A percentile compares a stretch with the other conserved stretches of the same genome.
Evolutionary conservation across 441 rosid genomes (phyloP).

Genomic region (Rhodomyrtus psidioides): DNA sequence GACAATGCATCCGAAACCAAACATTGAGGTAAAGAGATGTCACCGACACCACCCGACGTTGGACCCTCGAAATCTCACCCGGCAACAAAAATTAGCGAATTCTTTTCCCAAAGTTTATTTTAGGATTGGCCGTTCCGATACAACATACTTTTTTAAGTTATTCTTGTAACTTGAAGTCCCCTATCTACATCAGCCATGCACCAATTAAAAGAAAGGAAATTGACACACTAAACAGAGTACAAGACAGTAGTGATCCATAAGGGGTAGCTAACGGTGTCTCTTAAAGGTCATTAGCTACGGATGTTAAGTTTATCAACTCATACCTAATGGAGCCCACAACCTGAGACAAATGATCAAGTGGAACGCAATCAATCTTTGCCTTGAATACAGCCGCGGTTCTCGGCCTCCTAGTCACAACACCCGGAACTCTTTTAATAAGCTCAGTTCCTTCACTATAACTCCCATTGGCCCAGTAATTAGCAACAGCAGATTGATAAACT

Average conservation of each 20-base stretch:
- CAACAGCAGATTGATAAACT: neutral
- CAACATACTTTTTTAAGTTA: neutral
- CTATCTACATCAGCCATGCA: neutral
- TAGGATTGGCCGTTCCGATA: too few relatives aligned
- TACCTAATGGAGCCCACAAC: neutral
- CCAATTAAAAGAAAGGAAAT: neutral
- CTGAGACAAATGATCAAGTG: neutral
- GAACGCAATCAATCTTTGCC: neutral
- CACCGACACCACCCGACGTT: neutral
- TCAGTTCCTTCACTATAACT: too few relatives aligned
- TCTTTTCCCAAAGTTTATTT: neutral
- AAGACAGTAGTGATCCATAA: neutral
- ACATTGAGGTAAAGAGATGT: neutral
- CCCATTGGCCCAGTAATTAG: too few relatives aligned
- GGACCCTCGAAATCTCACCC: neutral
- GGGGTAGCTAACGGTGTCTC: neutral
- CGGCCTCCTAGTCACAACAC: neutral
- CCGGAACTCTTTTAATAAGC: too few relatives aligned
- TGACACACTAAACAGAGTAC: too few relatives aligned
- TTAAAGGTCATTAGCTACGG: neutral
- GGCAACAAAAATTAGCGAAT: neutral
- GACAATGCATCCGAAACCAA: neutral
- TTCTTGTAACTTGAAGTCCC: neutral
- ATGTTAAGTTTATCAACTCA: neutral
- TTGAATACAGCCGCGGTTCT: conserved; percentile 6